Evolutionary conservation across 768 basidiomycete species (phyloP).

Genomic region (Scleroderma bovista): DNA sequence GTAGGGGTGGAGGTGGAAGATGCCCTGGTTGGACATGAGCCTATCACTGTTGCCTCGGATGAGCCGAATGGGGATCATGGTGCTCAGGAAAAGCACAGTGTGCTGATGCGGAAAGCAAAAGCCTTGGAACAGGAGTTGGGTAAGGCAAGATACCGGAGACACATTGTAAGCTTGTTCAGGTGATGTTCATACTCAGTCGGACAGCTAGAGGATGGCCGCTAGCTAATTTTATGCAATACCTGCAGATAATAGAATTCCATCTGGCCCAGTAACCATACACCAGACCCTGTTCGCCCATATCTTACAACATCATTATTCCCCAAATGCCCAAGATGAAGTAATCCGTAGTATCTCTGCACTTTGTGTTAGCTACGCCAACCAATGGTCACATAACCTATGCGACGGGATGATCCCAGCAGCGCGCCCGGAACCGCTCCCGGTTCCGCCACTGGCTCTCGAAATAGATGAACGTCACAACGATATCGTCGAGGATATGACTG

Average conservation of each 20-base stretch:
- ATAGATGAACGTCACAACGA: conserved; percentile 32
- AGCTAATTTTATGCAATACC: background rate
- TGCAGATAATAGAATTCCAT: background rate
- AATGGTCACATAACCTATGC: background rate
- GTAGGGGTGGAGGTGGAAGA: background rate
- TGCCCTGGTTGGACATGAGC: background rate
- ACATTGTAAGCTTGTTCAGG: conserved; percentile 9
- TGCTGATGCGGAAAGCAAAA: conserved; percentile 4
- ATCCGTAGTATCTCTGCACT: background rate
- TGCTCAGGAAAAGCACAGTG: background rate
- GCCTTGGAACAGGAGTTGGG: conserved; percentile 16
- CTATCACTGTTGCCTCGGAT: background rate
- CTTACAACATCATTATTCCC: background rate
- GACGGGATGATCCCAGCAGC: conserved; percentile 4
- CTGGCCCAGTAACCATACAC: background rate
- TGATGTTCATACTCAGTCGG: background rate
- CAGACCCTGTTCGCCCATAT: background rate
- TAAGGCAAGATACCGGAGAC: conserved; percentile 6
- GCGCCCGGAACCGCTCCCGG: conserved; percentile 13
- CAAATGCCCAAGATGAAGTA: background rate
- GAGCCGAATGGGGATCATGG: background rate
- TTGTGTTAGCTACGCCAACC: background rate
- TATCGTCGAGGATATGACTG: conserved; percentile 28
- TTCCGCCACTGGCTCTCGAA: conserved; percentile 28
- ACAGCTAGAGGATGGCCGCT: too few species aligned